phyloP scores from a whole-genome alignment of 768 basidiomycete genomes.

The Serendipita sp. region DNA sequence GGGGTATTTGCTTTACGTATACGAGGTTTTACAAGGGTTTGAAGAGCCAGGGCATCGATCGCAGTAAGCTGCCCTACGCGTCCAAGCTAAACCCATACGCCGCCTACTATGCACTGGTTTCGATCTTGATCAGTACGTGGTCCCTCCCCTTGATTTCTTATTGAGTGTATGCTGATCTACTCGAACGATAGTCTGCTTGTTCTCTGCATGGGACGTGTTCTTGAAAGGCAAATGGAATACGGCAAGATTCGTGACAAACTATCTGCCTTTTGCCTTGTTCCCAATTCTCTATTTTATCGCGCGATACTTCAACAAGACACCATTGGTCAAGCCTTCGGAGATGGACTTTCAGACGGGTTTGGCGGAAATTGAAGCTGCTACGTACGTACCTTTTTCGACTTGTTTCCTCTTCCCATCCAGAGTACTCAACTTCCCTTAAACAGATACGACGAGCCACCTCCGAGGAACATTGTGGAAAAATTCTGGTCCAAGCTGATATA shows the following conservation, averaged over 20 bases:
- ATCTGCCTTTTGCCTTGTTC: constrained; percentile 38
- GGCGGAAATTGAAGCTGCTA: constrained; percentile 48
- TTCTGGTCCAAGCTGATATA: constrained; percentile 68
- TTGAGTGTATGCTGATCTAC: no score
- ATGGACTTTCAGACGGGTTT: constrained; percentile 76
- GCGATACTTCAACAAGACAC: constrained; percentile 35
- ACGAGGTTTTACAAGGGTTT: constrained; percentile 73
- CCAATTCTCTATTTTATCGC: constrained; percentile 54
- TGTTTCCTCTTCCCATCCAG: background rate
- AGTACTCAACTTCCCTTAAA: background rate
- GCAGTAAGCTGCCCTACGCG: constrained; percentile 51
- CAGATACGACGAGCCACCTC: constrained; percentile 47
- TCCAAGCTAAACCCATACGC: constrained; percentile 50
- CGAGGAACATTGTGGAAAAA: constrained; percentile 47
- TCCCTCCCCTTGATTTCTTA: no score
- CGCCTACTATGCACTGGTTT: constrained; percentile 36
- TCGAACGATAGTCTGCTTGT: background rate
- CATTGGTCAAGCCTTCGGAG: constrained; percentile 33
- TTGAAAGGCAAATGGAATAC: constrained; percentile 19
- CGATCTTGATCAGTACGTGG: background rate
- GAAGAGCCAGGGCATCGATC: constrained; percentile 63
- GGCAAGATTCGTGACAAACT: constrained; percentile 27
- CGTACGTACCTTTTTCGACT: background rate
- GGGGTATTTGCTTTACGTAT: constrained; percentile 59
- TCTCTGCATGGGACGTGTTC: background rate